phyloP scores from a whole-genome alignment of 2,329 filamentous ascomycete species.

The Beauveria rudraprayagi region DNA sequence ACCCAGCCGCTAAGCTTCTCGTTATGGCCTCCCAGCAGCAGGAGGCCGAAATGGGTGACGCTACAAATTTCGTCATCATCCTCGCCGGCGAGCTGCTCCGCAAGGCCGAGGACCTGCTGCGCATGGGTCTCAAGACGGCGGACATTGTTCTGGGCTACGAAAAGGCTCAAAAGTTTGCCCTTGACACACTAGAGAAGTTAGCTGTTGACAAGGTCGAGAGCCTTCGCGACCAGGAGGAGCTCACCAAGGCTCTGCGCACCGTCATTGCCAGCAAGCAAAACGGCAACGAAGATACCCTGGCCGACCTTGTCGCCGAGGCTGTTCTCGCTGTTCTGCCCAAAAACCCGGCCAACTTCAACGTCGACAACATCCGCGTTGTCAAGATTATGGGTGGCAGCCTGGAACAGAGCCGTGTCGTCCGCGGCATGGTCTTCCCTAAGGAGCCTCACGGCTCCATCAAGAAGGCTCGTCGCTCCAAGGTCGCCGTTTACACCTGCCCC shows the following conservation, averaged over 20 bases:
- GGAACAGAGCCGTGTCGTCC: slow-evolving; percentile 88
- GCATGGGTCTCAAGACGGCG: slow-evolving; percentile 97
- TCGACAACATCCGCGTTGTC: slow-evolving; percentile 96
- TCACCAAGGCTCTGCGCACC: slow-evolving; percentile 91
- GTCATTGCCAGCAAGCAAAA: slow-evolving; percentile 96
- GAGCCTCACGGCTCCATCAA: slow-evolving; percentile 90
- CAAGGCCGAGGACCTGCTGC: slow-evolving; percentile 92
- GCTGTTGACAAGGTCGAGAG: slow-evolving; percentile 86
- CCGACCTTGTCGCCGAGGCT: slow-evolving; percentile 76
- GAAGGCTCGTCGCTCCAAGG: slow-evolving; percentile 88
- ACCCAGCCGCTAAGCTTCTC: slow-evolving; percentile 92
- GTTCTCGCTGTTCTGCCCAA: slow-evolving; percentile 86
- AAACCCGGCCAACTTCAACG: slow-evolving; percentile 93
- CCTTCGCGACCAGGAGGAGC: slow-evolving; percentile 69
- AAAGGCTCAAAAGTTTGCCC: slow-evolving; percentile 81
- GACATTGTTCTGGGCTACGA: slow-evolving; percentile 96
- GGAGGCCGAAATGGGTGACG: slow-evolving; percentile 98
- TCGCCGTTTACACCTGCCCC: slow-evolving; percentile 91
- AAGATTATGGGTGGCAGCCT: slow-evolving; percentile 99
- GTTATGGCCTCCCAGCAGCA: slow-evolving; percentile 99
- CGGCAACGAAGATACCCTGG: slow-evolving; percentile 83
- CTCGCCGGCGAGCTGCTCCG: slow-evolving; percentile 89
- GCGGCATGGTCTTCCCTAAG: slow-evolving; percentile 96
- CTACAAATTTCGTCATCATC: slow-evolving; percentile 94
- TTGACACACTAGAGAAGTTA: slow-evolving; percentile 79